Conservation (phyloP, 495 filamentous ascomycete genomes). For the Aspergillus taichungensis region DNA sequence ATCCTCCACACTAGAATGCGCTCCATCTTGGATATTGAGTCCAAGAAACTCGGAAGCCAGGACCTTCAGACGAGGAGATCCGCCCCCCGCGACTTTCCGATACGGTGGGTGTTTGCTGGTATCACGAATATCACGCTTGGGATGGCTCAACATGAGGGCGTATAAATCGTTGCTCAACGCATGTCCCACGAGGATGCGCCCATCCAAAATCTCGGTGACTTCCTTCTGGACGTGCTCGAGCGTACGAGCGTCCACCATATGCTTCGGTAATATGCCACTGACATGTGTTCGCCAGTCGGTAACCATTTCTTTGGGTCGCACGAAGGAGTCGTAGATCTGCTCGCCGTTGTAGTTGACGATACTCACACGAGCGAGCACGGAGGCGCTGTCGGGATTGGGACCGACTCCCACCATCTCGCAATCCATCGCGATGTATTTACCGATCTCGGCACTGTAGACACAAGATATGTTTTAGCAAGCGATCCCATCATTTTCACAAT, state of each 20-base stretch:
- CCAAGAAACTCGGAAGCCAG: conserved; percentile 72
- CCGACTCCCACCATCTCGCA: conserved; percentile 98
- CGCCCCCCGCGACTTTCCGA: conserved; percentile 62
- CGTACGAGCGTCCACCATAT: conserved; percentile 57
- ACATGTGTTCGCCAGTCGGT: conserved; percentile 86
- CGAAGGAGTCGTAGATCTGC: conserved; percentile 86
- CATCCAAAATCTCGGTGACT: conserved; percentile 62
- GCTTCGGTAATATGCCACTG: conserved; percentile 63
- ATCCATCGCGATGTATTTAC: conserved; percentile 87
- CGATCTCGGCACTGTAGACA: conserved; percentile 43
- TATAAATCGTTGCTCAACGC: conserved; percentile 81
- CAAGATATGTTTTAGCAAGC: background rate
- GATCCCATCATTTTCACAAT: too few species aligned
- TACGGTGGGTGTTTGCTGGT: conserved; percentile 72
- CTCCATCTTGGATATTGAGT: conserved; percentile 71
- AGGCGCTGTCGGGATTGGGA: conserved; percentile 53
- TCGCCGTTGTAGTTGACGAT: conserved; percentile 87
- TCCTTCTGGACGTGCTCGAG: conserved; percentile 69
- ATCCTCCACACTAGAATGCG: conserved; percentile 76
- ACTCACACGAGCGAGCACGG: conserved; percentile 71
- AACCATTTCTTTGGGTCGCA: conserved; percentile 63
- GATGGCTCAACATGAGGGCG: conserved; percentile 66
- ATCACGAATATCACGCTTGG: conserved; percentile 69
- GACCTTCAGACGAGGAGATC: conserved; percentile 66
- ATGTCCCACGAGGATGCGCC: conserved; percentile 76